Evolutionary conservation across 176 grass and related monocot genomes (phyloP), one percentile per base, ranked within the genome.

Genomic region (Tillandsia fasciculata): DNA sequence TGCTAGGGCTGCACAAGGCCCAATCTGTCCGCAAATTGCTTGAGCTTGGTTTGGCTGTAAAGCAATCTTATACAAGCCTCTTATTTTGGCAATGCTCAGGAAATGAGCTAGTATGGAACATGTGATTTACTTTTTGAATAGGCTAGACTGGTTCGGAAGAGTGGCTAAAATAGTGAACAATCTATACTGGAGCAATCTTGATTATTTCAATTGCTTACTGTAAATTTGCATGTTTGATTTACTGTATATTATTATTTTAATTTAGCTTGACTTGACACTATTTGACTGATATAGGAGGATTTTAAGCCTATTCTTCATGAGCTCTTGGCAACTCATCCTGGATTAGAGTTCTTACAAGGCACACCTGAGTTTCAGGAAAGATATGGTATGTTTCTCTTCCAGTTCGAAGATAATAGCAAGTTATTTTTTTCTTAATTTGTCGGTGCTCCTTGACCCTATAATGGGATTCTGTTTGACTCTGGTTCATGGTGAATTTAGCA

Each of bases 341-440:
- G 95, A 65, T 87, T 99, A 77, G 95, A 99, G 80, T 99, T 99
- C 76, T 78, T 99, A 79, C 95, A 99, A 75, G 95, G 95, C 78
- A 99, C 95, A 20, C 95, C 95, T 2, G 95, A 99, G 74, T 99
- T 99, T 94, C 95, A 99, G 78, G 95, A 99, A 71, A 94, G 95
- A 99, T 99, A 99, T 54, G 90, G 95, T 99, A 83, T 63, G 56
- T 11, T 77, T 72, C 24, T 65, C 66, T 47, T 74, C 11, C 58
- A 51, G 28, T 66, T 10, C 15, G 69, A 50, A 73, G 73, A 51
- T 61, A 9, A 61, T 18, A 23, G 11, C 13, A 61, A 61, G 56
- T 61, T 2, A 61, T 61, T 9, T 18, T 18, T 59, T 61, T 61
- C 13, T 57, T 2, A 57, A 61, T 22, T 15, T 61, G 22, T 61